Evolutionary conservation across 2,329 filamentous ascomycete genomes (phyloP).

Genomic region (Sarocladium strictum): DNA sequence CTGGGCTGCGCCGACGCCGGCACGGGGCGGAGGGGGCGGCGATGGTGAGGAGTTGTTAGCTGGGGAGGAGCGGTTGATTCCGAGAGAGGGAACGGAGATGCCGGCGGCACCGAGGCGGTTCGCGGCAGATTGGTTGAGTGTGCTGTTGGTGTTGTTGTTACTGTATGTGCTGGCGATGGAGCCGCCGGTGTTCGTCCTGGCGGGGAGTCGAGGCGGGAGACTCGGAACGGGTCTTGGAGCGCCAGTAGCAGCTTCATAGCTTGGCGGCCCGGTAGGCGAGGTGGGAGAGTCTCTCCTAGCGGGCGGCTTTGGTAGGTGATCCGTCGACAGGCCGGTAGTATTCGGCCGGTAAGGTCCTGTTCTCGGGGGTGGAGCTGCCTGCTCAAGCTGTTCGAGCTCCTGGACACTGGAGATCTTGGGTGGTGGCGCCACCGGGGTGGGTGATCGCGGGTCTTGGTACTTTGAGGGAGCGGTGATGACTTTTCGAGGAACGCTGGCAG

Average conservation of each 20-base stretch:
- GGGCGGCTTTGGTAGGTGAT: slow-evolving; percentile 66
- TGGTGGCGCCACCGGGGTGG: slow-evolving; percentile 13
- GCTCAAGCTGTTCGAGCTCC: slow-evolving; percentile 12
- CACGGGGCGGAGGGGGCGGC: slow-evolving; percentile 19
- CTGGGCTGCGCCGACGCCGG: slow-evolving; percentile 28
- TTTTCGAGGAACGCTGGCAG: slow-evolving; percentile 18
- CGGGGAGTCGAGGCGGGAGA: slow-evolving; percentile 63
- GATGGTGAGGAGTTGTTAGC: slow-evolving; percentile 19
- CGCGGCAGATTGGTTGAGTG: slow-evolving; percentile 52
- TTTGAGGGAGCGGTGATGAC: slow-evolving; percentile 26
- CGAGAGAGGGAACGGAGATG: slow-evolving; percentile 70
- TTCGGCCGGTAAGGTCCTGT: slow-evolving; percentile 58
- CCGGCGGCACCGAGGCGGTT: slow-evolving; percentile 66
- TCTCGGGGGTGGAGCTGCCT: slow-evolving; percentile 39
- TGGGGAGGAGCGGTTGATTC: slow-evolving; percentile 45
- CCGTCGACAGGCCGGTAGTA: slow-evolving; percentile 65
- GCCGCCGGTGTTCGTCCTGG: slow-evolving; percentile 36
- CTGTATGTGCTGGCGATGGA: slow-evolving; percentile 27
- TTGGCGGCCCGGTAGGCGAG: slow-evolving; percentile 20
- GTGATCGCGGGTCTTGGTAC: slow-evolving; percentile 24
- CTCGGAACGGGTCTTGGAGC: slow-evolving; percentile 39
- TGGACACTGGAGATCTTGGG: slow-evolving; percentile 10
- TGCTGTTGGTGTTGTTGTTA: slow-evolving; percentile 19
- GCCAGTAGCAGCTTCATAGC: slow-evolving; percentile 20
- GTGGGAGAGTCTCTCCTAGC: slow-evolving; percentile 37